A percentile compares a stretch with the other conserved stretches of the same genome.
Evolutionary conservation across 371 early-diverging fungal genomes (phyloP).

Genomic region (Mucor ambiguus): DNA sequence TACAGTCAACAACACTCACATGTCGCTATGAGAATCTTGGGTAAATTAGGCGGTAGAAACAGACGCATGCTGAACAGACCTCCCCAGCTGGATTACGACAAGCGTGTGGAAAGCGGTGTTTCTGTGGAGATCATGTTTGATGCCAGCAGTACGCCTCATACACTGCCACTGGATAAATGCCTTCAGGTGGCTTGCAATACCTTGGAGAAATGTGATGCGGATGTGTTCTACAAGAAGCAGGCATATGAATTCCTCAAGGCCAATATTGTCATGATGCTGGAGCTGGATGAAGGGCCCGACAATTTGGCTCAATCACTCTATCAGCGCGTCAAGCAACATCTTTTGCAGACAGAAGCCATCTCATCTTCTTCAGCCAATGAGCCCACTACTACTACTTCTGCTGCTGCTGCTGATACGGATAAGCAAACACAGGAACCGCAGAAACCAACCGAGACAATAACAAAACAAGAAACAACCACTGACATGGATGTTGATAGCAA

Average conservation of each 20-base stretch:
- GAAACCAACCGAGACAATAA: neutral
- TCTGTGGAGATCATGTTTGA: constrained; percentile 67
- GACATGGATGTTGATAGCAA: constrained; percentile 11
- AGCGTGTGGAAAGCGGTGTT: constrained; percentile 60
- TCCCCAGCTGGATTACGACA: constrained; percentile 53
- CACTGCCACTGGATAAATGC: constrained; percentile 59
- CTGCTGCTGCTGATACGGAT: too few relatives aligned
- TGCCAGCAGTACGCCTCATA: constrained; percentile 52
- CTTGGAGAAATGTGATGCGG: constrained; percentile 56
- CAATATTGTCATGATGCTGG: constrained; percentile 71
- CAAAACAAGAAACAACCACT: neutral
- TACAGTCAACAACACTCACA: constrained; percentile 83
- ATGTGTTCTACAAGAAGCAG: constrained; percentile 60
- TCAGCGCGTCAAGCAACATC: constrained; percentile 40
- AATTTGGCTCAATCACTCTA: constrained; percentile 52
- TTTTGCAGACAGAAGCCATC: constrained; percentile 12
- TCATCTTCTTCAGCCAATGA: neutral
- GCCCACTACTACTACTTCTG: neutral
- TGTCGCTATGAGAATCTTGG: constrained; percentile 91
- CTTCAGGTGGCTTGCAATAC: constrained; percentile 60
- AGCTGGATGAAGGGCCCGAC: constrained; percentile 64
- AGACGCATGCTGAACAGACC: constrained; percentile 76
- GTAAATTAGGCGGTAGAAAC: constrained; percentile 97
- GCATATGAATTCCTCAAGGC: constrained; percentile 76
- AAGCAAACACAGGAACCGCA: neutral